These are phyloP conservation scores for Jaenimonas drosophilae DNA, from an alignment of 208 protist species.

Conservation along the genomic window DNA sequence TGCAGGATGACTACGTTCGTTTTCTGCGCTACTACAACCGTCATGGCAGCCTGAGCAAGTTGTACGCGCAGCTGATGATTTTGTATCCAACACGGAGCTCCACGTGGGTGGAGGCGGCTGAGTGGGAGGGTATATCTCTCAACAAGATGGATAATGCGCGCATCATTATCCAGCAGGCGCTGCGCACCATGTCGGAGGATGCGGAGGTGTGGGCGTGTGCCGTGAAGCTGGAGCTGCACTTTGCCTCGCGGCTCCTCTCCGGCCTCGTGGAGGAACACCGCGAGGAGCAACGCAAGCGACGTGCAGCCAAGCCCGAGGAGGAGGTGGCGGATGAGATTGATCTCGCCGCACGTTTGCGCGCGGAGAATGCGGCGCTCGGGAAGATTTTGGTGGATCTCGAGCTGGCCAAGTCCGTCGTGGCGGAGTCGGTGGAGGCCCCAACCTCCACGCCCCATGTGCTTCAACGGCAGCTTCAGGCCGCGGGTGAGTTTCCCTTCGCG, in stretches of 20 bases:
- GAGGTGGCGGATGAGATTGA: background rate
- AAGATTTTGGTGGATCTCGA: conserved; percentile 57
- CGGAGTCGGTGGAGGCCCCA: conserved; percentile 48
- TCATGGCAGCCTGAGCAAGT: conserved; percentile 39
- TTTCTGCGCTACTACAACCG: conserved; percentile 63
- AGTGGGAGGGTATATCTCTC: conserved; percentile 46
- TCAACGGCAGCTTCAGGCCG: conserved; percentile 26
- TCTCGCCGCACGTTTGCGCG: conserved; percentile 17
- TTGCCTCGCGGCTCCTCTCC: conserved; percentile 37
- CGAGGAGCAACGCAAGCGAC: conserved; percentile 13
- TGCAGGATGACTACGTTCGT: conserved; percentile 42
- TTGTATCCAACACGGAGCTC: conserved; percentile 45
- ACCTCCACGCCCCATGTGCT: conserved; percentile 34
- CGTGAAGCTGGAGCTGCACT: conserved; percentile 62
- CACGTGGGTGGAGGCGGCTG: conserved; percentile 71
- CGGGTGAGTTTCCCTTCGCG: conserved; percentile 33
- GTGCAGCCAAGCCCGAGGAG: conserved; percentile 6
- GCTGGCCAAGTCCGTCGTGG: conserved; percentile 52
- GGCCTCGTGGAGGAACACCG: conserved; percentile 28
- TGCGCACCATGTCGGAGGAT: conserved; percentile 44
- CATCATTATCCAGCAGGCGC: conserved; percentile 64
- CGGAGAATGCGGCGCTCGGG: conserved; percentile 48
- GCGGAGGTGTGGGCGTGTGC: conserved; percentile 57
- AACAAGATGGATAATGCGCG: conserved; percentile 69
- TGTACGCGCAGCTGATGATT: conserved; percentile 70